phyloP scores from a whole-genome alignment of 805 yeast species.

The Yamadazyma insecticola region DNA sequence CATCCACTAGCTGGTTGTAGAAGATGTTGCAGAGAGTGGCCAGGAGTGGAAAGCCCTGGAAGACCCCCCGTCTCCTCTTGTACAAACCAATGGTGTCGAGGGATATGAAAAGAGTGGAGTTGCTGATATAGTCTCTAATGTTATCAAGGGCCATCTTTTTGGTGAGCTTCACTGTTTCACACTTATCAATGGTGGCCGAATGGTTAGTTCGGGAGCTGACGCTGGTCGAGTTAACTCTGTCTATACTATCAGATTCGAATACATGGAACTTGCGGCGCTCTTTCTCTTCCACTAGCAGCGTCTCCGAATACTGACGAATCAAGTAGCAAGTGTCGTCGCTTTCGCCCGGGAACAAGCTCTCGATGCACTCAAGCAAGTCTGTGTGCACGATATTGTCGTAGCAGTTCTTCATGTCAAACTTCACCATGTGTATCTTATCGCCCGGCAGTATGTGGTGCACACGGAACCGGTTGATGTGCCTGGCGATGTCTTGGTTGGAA shows the following conservation, averaged over 20 bases:
- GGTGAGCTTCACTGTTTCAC: slow-evolving; percentile 29
- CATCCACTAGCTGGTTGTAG: slow-evolving; percentile 56
- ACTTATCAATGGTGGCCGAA: slow-evolving; percentile 15
- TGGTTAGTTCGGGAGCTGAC: no score
- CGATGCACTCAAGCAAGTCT: slow-evolving; percentile 32
- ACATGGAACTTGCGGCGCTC: slow-evolving; percentile 6
- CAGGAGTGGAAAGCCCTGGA: slow-evolving; percentile 82
- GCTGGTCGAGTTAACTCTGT: slow-evolving; percentile 6
- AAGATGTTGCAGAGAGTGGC: slow-evolving; percentile 69
- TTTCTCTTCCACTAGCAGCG: slow-evolving; percentile 5
- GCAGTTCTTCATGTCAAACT: slow-evolving; percentile 74
- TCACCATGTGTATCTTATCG: slow-evolving; percentile 46
- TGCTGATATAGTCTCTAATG: slow-evolving; percentile 49
- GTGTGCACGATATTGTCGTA: slow-evolving; percentile 65
- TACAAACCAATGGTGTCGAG: slow-evolving; percentile 24
- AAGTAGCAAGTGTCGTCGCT: slow-evolving; percentile 14
- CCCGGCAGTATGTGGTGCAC: no score
- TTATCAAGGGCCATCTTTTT: slow-evolving; percentile 43
- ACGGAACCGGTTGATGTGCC: slow-evolving; percentile 23
- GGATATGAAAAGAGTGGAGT: slow-evolving; percentile 41
- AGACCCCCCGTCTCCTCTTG: slow-evolving; percentile 63
- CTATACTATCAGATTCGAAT: slow-evolving; percentile 11
- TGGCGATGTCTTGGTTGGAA: slow-evolving; percentile 45
- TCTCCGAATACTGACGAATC: slow-evolving; percentile 16
- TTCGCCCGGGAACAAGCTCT: slow-evolving; percentile 22